Conservation (phyloP, 371 early-diverging fungal genomes). For the Zopfochytrium polystomum region DNA sequence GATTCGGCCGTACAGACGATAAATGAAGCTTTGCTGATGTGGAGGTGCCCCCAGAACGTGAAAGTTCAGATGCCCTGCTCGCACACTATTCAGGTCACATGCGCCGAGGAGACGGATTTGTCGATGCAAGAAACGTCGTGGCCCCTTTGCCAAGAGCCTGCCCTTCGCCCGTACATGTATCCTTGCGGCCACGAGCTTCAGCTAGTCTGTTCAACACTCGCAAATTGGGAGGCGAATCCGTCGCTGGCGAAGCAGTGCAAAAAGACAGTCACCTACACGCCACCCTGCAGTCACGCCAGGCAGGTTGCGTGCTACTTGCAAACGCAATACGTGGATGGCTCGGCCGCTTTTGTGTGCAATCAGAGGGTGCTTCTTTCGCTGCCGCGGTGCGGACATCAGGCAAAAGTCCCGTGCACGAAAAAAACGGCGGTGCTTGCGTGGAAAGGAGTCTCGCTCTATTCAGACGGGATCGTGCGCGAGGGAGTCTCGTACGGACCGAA, state of each 20-base stretch:
- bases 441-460: conserved; percentile 2
- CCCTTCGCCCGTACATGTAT: conserved; percentile 15
- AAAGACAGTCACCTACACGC: conserved; percentile 14
- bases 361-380: conserved; percentile 10
- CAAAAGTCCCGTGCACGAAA: conserved; percentile 5
- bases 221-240: background rate
- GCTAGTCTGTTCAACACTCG: conserved; percentile 11
- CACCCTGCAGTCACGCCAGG: conserved; percentile 23
- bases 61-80: conserved; percentile 26
- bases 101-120: conserved; percentile 17
- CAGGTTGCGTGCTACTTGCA: conserved; percentile 13
- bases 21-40: conserved; percentile 10
- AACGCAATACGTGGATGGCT: background rate
- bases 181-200: conserved; percentile 23
- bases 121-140: background rate
- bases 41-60: conserved; percentile 15
- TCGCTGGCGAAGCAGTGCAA: conserved; percentile 2
- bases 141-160: conserved; percentile 12
- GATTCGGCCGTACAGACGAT: too few species aligned
- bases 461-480: conserved; percentile 12
- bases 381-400: conserved; percentile 43
- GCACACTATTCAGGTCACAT: conserved; percentile 11
- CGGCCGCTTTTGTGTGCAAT: conserved; percentile 9
- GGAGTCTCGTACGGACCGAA: conserved; percentile 15
- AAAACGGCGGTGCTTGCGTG: background rate